Evolutionary conservation across 2,329 filamentous ascomycete genomes (phyloP), one percentile per base, ranked within the genome.

Genomic region (Sclerotinia borealis): DNA sequence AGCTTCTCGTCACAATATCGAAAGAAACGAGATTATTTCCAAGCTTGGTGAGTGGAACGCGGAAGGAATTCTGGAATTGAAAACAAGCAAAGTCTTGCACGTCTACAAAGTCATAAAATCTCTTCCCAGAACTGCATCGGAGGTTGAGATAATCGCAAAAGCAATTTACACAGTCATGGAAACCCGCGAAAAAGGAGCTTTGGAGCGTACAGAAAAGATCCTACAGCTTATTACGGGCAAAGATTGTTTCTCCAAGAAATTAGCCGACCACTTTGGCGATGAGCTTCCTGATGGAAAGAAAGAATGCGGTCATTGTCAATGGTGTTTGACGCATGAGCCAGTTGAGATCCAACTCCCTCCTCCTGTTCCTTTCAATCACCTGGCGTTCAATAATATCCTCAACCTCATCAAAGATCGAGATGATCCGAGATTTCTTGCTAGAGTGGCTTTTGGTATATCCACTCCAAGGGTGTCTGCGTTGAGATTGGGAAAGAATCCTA

Each of bases 371-470:
- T 75, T 82, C 4, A 74, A 84, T 62, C 62, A 68, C 0, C 64
- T 64, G 0, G 75, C 75, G 0, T 80, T 86, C 52, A 63, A 72
- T 8, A 71, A 69, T 1, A 73, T 87, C 0, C 72, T 87, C 1
- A 65, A 72, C 0, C 75, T 72, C 0, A 79, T 81, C 15, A 68
- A 73, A 0, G 78, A 80, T 1, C 76, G 82, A 2, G 82, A 88
- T 52, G 85, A 88, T 69, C 77, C 85, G 2, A 74, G 85, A 15
- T 82, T 86, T 66, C 74, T 88, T 34, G 83, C 85, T 0, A 78
- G 82, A 25, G 74, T 88, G 4, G 85, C 84, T 0, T 88, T 87
- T 70, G 85, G 85, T 0, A 87, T 88, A 69, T 77, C 76, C 50
- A 87, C 83, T 67, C 85, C 85, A 0, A 74, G 84, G 1, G 77